Evolutionary conservation across 2,329 filamentous ascomycete species (phyloP).

Genomic region (Sporothrix pseudoabietina): DNA sequence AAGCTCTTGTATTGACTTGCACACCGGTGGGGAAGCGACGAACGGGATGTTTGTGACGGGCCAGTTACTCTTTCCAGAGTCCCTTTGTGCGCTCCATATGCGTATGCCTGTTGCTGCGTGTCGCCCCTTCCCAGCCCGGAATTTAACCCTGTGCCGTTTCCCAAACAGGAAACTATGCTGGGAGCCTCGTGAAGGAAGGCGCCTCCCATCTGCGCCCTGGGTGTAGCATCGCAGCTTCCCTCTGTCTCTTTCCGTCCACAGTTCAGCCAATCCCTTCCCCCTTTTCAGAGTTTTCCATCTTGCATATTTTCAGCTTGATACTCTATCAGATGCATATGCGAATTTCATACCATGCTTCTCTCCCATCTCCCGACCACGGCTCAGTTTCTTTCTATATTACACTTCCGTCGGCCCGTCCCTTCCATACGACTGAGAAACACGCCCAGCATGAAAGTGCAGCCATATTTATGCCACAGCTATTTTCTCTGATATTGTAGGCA

Average conservation of each 20-base stretch:
- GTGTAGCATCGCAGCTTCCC: background rate
- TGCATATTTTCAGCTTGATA: background rate
- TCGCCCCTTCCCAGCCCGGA: conserved; percentile 13
- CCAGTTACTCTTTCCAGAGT: background rate
- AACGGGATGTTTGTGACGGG: background rate
- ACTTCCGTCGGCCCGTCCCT: background rate
- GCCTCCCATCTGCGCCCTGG: background rate
- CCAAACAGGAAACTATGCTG: conserved; percentile 8
- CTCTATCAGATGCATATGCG: background rate
- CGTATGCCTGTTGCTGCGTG: background rate
- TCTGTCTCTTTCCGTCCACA: background rate
- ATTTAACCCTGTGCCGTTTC: background rate
- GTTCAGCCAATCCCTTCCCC: background rate
- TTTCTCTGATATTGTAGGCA: background rate
- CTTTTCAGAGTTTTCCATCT: background rate
- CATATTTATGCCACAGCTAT: background rate
- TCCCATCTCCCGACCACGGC: background rate
- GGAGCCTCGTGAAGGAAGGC: conserved; percentile 12
- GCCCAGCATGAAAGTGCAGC: background rate
- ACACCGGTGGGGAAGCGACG: background rate
- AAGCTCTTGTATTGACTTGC: background rate
- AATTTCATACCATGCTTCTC: background rate
- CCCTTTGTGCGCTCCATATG: background rate
- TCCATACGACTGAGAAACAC: background rate
- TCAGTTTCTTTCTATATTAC: background rate